These are phyloP conservation scores for Penstemon newberryi DNA, from an alignment of 257 asterid species.

Conservation along the genomic window DNA sequence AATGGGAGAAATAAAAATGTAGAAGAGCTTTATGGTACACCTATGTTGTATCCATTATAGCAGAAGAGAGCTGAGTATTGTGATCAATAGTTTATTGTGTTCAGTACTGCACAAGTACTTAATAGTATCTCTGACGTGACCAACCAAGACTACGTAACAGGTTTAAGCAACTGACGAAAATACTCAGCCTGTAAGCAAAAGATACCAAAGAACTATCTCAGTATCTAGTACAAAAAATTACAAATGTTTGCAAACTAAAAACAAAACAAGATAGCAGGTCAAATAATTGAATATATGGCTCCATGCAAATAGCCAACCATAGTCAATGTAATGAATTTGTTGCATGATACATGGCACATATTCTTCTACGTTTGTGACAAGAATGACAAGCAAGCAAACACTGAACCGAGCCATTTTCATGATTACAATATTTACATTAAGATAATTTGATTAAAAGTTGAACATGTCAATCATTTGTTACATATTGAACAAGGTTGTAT, in stretches of 20 bases:
- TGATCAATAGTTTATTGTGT: constrained; percentile 5
- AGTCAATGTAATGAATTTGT: background rate
- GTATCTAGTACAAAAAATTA: background rate
- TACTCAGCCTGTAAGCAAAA: constrained; percentile 72
- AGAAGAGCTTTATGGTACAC: constrained; percentile 24
- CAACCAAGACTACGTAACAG: constrained; percentile 71
- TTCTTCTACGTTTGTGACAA: background rate
- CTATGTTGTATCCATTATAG: constrained; percentile 42
- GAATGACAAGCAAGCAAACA: background rate
- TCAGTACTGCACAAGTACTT: constrained; percentile 29
- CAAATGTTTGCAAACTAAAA: background rate
- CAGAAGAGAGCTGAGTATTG: constrained; percentile 14
- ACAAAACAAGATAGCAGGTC: constrained; percentile 5
- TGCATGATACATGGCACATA: background rate
- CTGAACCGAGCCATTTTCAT: background rate
- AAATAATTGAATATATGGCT: background rate
- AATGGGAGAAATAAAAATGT: constrained; percentile 22
- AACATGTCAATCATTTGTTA: background rate
- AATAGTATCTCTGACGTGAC: constrained; percentile 25
- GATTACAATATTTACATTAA: too few species aligned
- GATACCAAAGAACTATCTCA: constrained; percentile 15
- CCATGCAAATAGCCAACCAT: too few species aligned
- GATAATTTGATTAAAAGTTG: background rate
- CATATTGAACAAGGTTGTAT: background rate
- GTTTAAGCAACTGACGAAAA: constrained; percentile 92